Evolutionary conservation across 768 basidiomycete species (phyloP).

Genomic region (Plicaturopsis crispa): DNA sequence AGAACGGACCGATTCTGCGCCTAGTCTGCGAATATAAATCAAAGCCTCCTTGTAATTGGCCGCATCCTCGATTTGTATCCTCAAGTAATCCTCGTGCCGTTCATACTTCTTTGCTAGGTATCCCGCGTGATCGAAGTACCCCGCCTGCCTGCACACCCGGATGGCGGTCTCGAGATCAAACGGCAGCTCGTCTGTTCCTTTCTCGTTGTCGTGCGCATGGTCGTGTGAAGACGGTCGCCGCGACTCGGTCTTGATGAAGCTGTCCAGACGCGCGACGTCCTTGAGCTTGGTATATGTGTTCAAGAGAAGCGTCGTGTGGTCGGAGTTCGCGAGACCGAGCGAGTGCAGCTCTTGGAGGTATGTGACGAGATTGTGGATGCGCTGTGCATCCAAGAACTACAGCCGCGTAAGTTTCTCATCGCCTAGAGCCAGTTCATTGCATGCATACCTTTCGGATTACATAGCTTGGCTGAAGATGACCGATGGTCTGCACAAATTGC

Average conservation of each 20-base stretch:
- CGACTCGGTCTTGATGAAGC: constrained; percentile 87
- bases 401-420: no score
- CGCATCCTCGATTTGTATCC: constrained; percentile 92
- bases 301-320: constrained; percentile 93
- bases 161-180: constrained; percentile 98
- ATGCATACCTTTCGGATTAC: constrained; percentile 92
- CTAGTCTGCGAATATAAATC: constrained; percentile 69
- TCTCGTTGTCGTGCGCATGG: constrained; percentile 27
- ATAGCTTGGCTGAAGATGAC: constrained; percentile 86
- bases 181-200: constrained; percentile 61
- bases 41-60: constrained; percentile 77
- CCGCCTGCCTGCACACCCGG: constrained; percentile 91
- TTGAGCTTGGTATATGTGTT: constrained; percentile 98
- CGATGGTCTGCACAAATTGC: constrained; percentile 88
- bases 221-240: constrained; percentile 23
- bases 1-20: constrained; percentile 65
- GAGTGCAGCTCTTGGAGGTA: constrained; percentile 95
- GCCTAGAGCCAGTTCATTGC: constrained; percentile 6
- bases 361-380: constrained; percentile 90
- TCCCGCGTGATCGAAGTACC: constrained; percentile 91
- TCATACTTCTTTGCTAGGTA: constrained; percentile 91
- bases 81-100: constrained; percentile 85
- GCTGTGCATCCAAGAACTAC: constrained; percentile 93
- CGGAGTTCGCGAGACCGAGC: constrained; percentile 84
- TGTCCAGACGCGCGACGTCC: constrained; percentile 81